Evolutionary conservation across 2,329 filamentous ascomycete genomes (phyloP).

Genomic region (Magnaporthiopsis incrustans): DNA sequence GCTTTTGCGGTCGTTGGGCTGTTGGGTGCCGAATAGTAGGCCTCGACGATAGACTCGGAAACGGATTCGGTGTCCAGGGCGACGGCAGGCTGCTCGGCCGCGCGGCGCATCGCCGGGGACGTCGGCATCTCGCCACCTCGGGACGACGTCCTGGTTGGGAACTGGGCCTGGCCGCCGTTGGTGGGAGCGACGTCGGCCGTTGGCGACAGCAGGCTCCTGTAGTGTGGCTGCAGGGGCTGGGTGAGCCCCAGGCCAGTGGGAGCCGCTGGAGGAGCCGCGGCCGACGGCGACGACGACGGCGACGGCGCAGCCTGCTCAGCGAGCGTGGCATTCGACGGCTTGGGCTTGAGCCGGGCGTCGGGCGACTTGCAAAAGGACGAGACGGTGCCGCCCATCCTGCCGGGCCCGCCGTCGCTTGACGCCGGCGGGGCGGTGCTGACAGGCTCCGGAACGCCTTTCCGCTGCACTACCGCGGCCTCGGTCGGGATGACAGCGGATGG

Average conservation of each 20-base stretch:
- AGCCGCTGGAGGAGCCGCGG: no score
- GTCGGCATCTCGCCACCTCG: constrained; percentile 3
- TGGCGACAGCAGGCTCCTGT: background rate
- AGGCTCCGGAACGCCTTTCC: constrained; percentile 9
- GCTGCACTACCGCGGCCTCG: constrained; percentile 3
- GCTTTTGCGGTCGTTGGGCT: background rate
- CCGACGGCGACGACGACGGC: no score
- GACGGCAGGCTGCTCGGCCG: background rate
- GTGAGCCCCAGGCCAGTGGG: background rate
- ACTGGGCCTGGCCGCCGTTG: constrained; percentile 14
- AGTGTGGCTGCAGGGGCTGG: background rate
- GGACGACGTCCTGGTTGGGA: constrained; percentile 26
- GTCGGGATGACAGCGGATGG: constrained; percentile 5
- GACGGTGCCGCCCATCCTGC: constrained; percentile 7
- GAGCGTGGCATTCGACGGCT: background rate
- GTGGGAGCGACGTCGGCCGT: background rate
- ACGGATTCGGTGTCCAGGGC: background rate
- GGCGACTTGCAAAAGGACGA: constrained; percentile 5
- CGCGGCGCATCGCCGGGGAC: background rate
- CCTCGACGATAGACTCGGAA: background rate
- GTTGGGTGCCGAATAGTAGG: background rate
- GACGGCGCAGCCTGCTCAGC: background rate
- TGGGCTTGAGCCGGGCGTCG: background rate
- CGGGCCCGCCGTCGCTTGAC: background rate
- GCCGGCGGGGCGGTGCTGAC: background rate